phyloP scores from a whole-genome alignment of 495 filamentous ascomycete species.

The Xylaria bambusicola region DNA sequence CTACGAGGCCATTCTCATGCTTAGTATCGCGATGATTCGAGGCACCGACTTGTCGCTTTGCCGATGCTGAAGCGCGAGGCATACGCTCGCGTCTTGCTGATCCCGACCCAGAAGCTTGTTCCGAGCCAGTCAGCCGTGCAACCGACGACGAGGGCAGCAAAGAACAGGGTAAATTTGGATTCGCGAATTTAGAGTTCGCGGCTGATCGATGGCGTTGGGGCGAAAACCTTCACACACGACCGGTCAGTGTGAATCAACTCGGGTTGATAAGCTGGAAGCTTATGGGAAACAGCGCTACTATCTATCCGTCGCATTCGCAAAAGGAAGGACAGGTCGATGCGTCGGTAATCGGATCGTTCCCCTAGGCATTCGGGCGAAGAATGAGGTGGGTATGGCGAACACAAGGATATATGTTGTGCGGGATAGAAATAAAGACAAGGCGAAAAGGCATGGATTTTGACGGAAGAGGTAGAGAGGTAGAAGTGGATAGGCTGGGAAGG shows the following conservation, averaged over 20 bases:
- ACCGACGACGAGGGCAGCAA: constrained; percentile 23
- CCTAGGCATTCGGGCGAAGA: constrained; percentile 7
- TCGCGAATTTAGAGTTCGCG: background rate
- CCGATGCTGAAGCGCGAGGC: constrained; percentile 68
- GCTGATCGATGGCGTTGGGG: constrained; percentile 2
- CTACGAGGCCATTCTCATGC: constrained; percentile 85
- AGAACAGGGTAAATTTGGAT: background rate
- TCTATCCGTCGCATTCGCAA: constrained; percentile 10
- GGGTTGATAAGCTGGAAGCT: constrained; percentile 3
- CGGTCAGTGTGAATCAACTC: constrained; percentile 12
- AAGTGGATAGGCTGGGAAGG: background rate
- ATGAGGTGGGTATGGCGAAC: constrained; percentile 5
- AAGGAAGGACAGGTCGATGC: constrained; percentile 1
- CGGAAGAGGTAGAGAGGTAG: constrained; percentile 12
- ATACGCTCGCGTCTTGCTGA: constrained; percentile 55
- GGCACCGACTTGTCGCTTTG: constrained; percentile 67
- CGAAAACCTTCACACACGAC: background rate
- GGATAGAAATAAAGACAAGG: constrained; percentile 15
- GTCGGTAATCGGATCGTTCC: background rate
- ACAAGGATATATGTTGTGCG: constrained; percentile 10
- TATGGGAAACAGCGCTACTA: background rate
- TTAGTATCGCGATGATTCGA: constrained; percentile 72
- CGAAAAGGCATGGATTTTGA: constrained; percentile 13
- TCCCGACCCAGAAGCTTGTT: constrained; percentile 52
- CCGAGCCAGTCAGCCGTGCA: constrained; percentile 49